Evolutionary conservation across 192 early-diverging fungal species (phyloP).

Genomic region (Gryganskiella cystojenkinii): DNA sequence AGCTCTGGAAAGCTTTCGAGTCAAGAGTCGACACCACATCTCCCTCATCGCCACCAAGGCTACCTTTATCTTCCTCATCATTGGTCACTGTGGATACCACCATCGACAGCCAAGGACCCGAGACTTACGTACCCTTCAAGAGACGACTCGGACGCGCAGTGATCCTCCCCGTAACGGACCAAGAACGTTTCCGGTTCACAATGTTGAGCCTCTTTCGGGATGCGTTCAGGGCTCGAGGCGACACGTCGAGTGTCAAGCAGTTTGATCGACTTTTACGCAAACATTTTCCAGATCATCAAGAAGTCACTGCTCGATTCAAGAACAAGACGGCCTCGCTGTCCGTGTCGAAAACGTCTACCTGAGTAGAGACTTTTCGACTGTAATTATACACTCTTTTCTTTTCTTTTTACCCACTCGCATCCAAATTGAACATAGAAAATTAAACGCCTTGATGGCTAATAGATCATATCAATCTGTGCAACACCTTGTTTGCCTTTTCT

Average conservation of each 20-base stretch:
- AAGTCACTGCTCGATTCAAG: too few relatives aligned
- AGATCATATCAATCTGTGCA: too few relatives aligned
- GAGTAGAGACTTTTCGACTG: too few relatives aligned
- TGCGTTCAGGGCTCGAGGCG: constrained; percentile 22
- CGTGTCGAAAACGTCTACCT: too few relatives aligned
- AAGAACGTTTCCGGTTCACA: constrained; percentile 30
- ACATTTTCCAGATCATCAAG: constrained; percentile 21
- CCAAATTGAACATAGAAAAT: too few relatives aligned
- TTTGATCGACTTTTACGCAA: constrained; percentile 20
- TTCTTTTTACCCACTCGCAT: too few relatives aligned
- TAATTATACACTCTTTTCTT: too few relatives aligned
- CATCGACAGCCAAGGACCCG: neutral
- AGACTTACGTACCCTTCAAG: constrained; percentile 35
- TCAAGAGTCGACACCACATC: neutral
- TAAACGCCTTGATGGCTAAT: too few relatives aligned
- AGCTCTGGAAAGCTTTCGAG: constrained; percentile 29
- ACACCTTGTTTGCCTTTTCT: too few relatives aligned
- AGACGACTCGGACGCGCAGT: neutral
- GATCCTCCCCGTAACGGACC: constrained; percentile 11
- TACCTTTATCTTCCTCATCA: neutral
- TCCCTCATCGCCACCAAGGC: neutral
- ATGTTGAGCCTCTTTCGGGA: constrained; percentile 23
- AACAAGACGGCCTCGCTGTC: too few relatives aligned
- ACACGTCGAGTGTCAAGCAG: constrained; percentile 17
- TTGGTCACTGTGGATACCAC: neutral